These are phyloP conservation scores for Cicer chorassanicum DNA, from an alignment of 306 rosid species.

Conservation along the genomic window DNA sequence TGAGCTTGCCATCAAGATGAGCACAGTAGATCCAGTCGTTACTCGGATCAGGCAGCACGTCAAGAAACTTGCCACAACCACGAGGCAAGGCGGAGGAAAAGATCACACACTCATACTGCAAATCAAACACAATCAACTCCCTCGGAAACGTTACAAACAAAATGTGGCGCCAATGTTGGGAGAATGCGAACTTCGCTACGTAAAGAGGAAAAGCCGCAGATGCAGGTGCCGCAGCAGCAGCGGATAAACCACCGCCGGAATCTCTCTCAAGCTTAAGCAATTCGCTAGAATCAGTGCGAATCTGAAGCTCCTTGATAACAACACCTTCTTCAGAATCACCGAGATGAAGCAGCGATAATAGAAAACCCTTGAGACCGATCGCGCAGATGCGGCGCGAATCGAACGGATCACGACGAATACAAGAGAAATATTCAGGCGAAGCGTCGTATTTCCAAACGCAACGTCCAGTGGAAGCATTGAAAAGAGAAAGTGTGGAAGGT, in stretches of 20 bases:
- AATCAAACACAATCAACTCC: conserved; percentile 84
- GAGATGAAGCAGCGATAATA: conserved; percentile 63
- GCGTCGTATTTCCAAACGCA: conserved; percentile 94
- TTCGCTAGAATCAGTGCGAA: conserved; percentile 64
- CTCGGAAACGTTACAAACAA: conserved; percentile 84
- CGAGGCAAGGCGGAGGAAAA: conserved; percentile 74
- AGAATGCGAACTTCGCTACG: conserved; percentile 62
- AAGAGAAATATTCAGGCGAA: conserved; percentile 68
- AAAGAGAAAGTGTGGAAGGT: conserved; percentile 71
- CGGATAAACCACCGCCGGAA: conserved; percentile 3
- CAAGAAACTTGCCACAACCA: conserved; percentile 87
- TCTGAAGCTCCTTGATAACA: conserved; percentile 68
- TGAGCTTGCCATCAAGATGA: conserved; percentile 90
- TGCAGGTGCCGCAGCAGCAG: conserved; percentile 54
- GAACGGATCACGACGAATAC: conserved; percentile 89
- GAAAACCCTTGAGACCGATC: conserved; percentile 78
- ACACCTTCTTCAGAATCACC: conserved; percentile 73
- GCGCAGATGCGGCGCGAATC: conserved; percentile 87
- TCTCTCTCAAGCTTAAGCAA: conserved; percentile 78
- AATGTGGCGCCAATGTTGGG: conserved; percentile 82
- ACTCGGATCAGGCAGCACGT: conserved; percentile 84
- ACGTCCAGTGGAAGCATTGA: conserved; percentile 63
- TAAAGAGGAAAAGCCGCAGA: conserved; percentile 72
- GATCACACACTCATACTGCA: conserved; percentile 77
- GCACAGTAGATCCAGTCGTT: conserved; percentile 81